Percentiles rank a stretch among this genome's conserved stretches.
phyloP scores from a whole-genome alignment of 768 basidiomycete genomes.

The Boletales sp. region DNA sequence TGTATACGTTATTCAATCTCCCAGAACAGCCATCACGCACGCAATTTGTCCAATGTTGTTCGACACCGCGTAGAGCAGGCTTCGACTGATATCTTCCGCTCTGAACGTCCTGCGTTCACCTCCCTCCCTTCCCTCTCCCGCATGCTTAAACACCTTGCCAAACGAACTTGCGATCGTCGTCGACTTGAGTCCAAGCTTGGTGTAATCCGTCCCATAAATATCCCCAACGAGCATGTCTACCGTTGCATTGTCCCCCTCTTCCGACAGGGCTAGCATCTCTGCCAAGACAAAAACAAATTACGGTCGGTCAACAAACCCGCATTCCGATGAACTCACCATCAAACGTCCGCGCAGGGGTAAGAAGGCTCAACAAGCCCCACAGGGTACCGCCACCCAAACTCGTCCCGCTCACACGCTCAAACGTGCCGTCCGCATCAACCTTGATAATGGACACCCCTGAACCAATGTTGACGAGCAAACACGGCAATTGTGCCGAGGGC shows the following conservation, averaged over 20 bases:
- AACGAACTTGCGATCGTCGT: conserved; percentile 98
- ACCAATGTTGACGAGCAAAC: conserved; percentile 96
- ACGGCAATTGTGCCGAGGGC: conserved; percentile 90
- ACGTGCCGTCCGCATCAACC: conserved; percentile 92
- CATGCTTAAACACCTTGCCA: conserved; percentile 96
- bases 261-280: conserved; percentile 97
- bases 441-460: conserved; percentile 97
- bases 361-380: conserved; percentile 90
- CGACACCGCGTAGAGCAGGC: conserved; percentile 91
- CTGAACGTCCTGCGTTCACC: conserved; percentile 69
- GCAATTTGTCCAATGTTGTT: conserved; percentile 99
- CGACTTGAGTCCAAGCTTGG: conserved; percentile 91
- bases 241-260: conserved; percentile 86
- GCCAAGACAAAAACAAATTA: conserved; percentile 12
- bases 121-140: conserved; percentile 37
- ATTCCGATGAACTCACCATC: conserved; percentile 70
- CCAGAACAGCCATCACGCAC: conserved; percentile 51
- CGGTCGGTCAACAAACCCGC: not conserved
- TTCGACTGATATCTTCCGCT: conserved; percentile 92
- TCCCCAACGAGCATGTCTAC: conserved; percentile 99
- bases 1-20: not conserved
- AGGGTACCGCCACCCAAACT: conserved; percentile 96
- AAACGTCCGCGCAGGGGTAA: conserved; percentile 94
- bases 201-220: conserved; percentile 98
- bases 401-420: conserved; percentile 96